These are phyloP conservation scores for Chaetomium sp. DNA, from an alignment of 2,329 filamentous ascomycete species.

Conservation along the genomic window DNA sequence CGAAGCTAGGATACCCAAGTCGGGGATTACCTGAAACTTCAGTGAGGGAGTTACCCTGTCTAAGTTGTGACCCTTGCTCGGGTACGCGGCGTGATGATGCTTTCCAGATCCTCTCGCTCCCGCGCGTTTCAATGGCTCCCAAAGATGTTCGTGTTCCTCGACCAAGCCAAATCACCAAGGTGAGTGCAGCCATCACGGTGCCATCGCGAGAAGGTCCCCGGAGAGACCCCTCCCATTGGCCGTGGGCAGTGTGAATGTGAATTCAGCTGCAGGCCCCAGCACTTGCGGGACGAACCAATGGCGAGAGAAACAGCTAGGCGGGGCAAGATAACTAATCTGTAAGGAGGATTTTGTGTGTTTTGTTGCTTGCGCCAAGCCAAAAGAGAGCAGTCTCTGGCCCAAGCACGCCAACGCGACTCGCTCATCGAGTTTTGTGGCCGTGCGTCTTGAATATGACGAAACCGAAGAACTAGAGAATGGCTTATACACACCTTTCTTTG, in stretches of 20 bases:
- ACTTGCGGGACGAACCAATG: slow-evolving; percentile 34
- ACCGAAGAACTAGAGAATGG: background rate
- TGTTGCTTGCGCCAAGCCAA: slow-evolving; percentile 18
- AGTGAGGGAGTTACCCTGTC: slow-evolving; percentile 3
- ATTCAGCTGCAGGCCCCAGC: slow-evolving; percentile 31
- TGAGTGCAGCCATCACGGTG: slow-evolving; percentile 3
- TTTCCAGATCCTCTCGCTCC: background rate
- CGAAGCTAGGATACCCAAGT: background rate
- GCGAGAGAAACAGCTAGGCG: slow-evolving; percentile 14
- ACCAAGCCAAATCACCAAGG: background rate
- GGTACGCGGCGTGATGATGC: background rate
- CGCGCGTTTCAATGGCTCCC: background rate
- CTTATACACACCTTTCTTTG: slow-evolving; percentile 52
- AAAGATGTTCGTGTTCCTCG: background rate
- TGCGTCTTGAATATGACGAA: background rate
- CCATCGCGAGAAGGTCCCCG: slow-evolving; percentile 8
- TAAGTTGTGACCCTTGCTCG: background rate
- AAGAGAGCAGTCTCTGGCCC: slow-evolving; percentile 1
- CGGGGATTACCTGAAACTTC: background rate
- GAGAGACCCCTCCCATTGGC: slow-evolving; percentile 28
- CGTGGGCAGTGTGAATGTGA: slow-evolving; percentile 27
- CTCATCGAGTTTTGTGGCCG: slow-evolving; percentile 1
- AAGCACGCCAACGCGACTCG: background rate
- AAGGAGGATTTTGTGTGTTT: slow-evolving; percentile 19
- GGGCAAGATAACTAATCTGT: no score